These are phyloP conservation scores for Fusarium keratoplasticum DNA, from an alignment of 2,329 filamentous ascomycete species.

Conservation along the genomic window DNA sequence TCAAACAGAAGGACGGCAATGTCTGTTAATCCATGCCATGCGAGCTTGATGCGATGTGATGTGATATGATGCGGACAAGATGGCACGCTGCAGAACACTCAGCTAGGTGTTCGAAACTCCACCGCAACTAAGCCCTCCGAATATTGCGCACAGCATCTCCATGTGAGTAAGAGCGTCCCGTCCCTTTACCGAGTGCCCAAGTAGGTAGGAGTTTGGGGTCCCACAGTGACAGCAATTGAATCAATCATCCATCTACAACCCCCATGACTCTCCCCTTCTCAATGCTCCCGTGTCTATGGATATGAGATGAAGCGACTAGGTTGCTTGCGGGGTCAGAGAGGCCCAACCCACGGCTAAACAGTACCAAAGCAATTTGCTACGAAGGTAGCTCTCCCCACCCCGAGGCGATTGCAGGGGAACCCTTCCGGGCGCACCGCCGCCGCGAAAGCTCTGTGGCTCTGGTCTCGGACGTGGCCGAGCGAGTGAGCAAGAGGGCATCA, in stretches of 20 bases:
- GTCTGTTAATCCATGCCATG: constrained; percentile 3
- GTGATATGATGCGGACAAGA: constrained; percentile 20
- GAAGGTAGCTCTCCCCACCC: constrained; percentile 19
- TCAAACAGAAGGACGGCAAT: not conserved
- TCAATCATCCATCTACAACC: constrained; percentile 12
- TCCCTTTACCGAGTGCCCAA: constrained; percentile 13
- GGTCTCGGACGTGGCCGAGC: constrained; percentile 10
- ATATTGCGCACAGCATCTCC: not conserved
- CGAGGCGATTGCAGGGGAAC: constrained; percentile 20
- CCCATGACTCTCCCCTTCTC: constrained; percentile 17
- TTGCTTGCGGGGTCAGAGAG: constrained; percentile 32
- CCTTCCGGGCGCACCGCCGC: constrained; percentile 1
- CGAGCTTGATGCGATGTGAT: constrained; percentile 28
- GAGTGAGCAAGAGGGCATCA: constrained; percentile 20
- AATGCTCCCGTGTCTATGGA: constrained; percentile 22
- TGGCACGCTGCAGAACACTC: constrained; percentile 17
- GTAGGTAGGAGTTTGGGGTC: not conserved
- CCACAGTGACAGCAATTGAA: constrained; percentile 11
- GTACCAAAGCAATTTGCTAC: constrained; percentile 26
- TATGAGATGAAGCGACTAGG: constrained; percentile 28
- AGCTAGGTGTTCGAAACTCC: constrained; percentile 19
- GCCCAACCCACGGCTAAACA: constrained; percentile 12
- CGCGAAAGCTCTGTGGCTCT: constrained; percentile 6
- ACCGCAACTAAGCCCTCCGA: constrained; percentile 12
- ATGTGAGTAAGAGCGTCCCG: not conserved